A percentile compares a stretch with the other conserved stretches of the same genome.
Evolutionary conservation across 305 asterid species (phyloP).

Genomic region (Andrographis paniculata): DNA sequence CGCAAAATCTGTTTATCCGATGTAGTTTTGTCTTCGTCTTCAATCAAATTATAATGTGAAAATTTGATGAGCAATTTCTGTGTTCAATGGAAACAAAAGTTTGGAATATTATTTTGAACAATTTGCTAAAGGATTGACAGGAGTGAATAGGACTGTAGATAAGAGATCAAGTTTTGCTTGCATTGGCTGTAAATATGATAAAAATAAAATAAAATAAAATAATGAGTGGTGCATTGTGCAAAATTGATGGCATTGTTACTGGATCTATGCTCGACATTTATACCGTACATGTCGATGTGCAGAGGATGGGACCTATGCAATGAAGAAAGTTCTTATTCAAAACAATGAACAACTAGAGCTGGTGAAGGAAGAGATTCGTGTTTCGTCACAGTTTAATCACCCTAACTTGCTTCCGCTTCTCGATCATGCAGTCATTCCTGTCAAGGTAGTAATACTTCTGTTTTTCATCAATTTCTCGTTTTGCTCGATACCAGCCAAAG

Average conservation of each 20-base stretch:
- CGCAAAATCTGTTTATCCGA: neutral
- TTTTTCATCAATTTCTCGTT: neutral
- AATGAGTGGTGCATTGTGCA: neutral
- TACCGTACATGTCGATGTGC: conserved; percentile 21
- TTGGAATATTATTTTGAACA: no score
- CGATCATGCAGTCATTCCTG: conserved; percentile 92
- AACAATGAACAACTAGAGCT: conserved; percentile 75
- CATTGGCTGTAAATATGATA: neutral
- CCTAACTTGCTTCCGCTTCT: conserved; percentile 97
- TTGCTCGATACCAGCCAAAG: neutral
- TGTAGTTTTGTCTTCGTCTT: neutral
- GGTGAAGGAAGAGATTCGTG: conserved; percentile 92
- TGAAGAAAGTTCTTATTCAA: conserved; percentile 98
- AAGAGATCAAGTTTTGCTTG: neutral
- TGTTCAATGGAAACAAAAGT: neutral
- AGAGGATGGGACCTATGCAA: conserved; percentile 97
- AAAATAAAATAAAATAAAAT: no score
- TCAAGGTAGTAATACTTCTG: conserved; percentile 75
- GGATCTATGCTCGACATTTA: conserved; percentile 11
- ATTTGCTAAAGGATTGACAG: neutral
- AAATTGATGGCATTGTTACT: neutral
- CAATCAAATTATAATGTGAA: neutral
- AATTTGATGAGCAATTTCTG: neutral
- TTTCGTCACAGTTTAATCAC: conserved; percentile 83
- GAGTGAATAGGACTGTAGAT: neutral